These are phyloP conservation scores for Suillus lakei DNA, from an alignment of 768 basidiomycete species.

Conservation along the genomic window DNA sequence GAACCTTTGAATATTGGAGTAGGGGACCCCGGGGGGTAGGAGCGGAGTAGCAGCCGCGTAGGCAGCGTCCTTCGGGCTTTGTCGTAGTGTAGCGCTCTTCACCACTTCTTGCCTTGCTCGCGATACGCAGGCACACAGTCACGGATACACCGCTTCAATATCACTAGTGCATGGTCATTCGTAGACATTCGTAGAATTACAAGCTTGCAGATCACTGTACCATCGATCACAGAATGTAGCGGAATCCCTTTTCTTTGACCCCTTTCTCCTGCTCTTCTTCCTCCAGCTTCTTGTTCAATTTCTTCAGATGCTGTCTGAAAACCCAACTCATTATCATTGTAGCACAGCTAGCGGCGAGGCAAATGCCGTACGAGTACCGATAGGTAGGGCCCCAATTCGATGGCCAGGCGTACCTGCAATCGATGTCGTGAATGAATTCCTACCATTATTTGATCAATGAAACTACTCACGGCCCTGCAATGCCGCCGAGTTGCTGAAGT, in stretches of 20 bases:
- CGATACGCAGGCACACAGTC: too few species aligned
- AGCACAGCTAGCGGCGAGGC: constrained; percentile 59
- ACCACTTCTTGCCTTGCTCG: too few species aligned
- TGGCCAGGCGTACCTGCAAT: constrained; percentile 66
- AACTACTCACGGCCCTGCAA: constrained; percentile 73
- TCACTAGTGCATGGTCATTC: too few species aligned
- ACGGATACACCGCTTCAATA: too few species aligned
- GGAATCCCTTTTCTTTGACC: constrained; percentile 46
- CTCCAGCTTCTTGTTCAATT: constrained; percentile 46
- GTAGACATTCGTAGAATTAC: too few species aligned
- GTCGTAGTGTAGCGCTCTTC: too few species aligned
- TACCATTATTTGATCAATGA: neutral
- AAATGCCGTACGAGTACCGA: constrained; percentile 71
- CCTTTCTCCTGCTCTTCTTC: constrained; percentile 46
- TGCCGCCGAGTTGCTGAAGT: constrained; percentile 82
- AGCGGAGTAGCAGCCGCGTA: too few species aligned
- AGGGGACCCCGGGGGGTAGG: too few species aligned
- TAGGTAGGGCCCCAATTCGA: constrained; percentile 73
- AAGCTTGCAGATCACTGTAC: too few species aligned
- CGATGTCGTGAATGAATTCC: neutral
- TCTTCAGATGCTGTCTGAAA: constrained; percentile 48
- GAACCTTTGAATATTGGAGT: too few species aligned
- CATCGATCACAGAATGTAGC: constrained; percentile 50
- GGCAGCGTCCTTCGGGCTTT: too few species aligned
- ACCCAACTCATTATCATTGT: constrained; percentile 53